These are phyloP conservation scores for Blastocystis sp. DNA, from an alignment of 352 stramenopile genomes.

Conservation along the genomic window DNA sequence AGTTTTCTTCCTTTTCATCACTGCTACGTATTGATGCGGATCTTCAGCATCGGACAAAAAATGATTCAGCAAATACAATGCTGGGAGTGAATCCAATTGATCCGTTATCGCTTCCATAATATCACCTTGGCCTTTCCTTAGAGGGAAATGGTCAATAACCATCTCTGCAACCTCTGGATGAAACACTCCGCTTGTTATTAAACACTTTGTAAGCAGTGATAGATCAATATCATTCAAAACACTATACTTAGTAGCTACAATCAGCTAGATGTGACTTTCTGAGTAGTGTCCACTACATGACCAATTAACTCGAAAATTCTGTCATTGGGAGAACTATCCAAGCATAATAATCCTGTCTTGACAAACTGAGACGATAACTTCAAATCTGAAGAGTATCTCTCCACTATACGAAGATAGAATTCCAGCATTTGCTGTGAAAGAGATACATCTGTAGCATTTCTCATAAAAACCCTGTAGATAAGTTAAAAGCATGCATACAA, in stretches of 20 bases:
- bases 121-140: background rate
- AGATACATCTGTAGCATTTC: background rate
- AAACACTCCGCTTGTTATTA: background rate
- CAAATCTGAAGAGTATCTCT: background rate
- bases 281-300: background rate
- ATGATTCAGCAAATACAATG: background rate
- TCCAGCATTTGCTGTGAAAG: background rate
- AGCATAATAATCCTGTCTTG: background rate
- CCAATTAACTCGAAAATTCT: background rate
- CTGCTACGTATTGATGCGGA: background rate
- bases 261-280: background rate
- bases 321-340: background rate
- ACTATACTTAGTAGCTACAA: background rate
- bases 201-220: background rate
- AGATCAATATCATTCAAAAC: background rate
- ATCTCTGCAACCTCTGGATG: background rate
- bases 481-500: background rate
- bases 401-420: background rate
- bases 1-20: background rate
- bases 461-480: background rate
- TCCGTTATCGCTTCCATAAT: background rate
- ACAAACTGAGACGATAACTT: background rate
- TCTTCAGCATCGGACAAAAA: background rate
- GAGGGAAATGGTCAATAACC: background rate
- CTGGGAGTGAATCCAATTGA: background rate